A percentile compares a stretch with the other conserved stretches of the same genome.
phyloP scores from a whole-genome alignment of 2,329 filamentous ascomycete genomes.

The Fusarium sp. region DNA sequence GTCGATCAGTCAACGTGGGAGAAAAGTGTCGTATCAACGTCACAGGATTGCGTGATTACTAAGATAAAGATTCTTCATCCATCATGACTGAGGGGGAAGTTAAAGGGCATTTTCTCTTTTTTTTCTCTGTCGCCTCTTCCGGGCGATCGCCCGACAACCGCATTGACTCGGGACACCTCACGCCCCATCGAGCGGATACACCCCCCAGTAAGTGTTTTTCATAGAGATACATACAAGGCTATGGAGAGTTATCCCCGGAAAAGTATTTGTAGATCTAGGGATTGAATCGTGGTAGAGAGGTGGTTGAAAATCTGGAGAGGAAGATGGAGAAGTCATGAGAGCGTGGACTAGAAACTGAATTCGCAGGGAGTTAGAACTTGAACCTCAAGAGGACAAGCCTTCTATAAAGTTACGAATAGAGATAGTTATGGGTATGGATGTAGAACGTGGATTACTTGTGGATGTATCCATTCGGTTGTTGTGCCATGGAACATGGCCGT shows the following conservation, averaged over 20 bases:
- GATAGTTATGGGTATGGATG: slow-evolving; percentile 21
- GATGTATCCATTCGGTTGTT: slow-evolving; percentile 18
- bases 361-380: neutral
- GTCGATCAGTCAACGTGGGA: neutral
- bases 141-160: slow-evolving; percentile 51
- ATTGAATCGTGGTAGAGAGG: neutral
- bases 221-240: slow-evolving; percentile 36
- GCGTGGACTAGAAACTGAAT: neutral
- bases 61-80: slow-evolving; percentile 27
- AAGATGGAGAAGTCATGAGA: neutral
- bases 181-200: slow-evolving; percentile 31
- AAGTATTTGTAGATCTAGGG: neutral
- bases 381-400: neutral
- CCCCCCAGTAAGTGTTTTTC: slow-evolving; percentile 17
- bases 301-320: neutral
- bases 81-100: slow-evolving; percentile 42
- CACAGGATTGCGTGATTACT: slow-evolving; percentile 42
- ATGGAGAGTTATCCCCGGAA: slow-evolving; percentile 3
- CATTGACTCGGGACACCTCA: slow-evolving; percentile 28
- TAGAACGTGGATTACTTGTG: slow-evolving; percentile 24
- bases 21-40: slow-evolving; percentile 22
- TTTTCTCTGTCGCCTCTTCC: slow-evolving; percentile 19
- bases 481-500: slow-evolving; percentile 35
- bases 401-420: too few relatives aligned
- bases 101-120: neutral